These are phyloP conservation scores for Mycena belliarum DNA, from an alignment of 768 basidiomycete species.

Conservation along the genomic window DNA sequence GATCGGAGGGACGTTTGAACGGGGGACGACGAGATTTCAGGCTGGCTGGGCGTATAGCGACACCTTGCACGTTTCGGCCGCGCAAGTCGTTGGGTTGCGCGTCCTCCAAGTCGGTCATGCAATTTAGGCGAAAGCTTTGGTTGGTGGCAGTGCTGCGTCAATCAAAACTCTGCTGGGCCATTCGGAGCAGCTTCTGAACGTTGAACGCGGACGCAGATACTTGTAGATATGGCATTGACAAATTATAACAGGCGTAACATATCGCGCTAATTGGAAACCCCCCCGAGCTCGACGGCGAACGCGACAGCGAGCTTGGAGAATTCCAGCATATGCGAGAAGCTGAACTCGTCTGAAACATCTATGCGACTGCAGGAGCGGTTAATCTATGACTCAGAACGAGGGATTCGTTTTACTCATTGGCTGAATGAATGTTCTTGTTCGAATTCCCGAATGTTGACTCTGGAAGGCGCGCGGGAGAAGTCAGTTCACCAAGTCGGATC, in stretches of 20 bases:
- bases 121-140: not conserved
- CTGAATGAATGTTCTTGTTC: constrained; percentile 82
- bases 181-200: too few relatives aligned
- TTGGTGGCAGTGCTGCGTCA: not conserved
- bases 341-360: constrained; percentile 86
- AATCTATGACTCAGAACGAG: constrained; percentile 8
- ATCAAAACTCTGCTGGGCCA: not conserved
- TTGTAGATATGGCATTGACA: not conserved
- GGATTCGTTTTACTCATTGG: constrained; percentile 64
- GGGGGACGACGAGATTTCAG: not conserved
- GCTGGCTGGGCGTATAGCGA: not conserved
- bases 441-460: constrained; percentile 75
- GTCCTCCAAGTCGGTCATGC: constrained; percentile 18
- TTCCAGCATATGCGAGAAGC: constrained; percentile 86
- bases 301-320: constrained; percentile 85
- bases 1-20: constrained; percentile 14
- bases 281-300: constrained; percentile 74
- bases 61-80: not conserved
- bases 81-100: constrained; percentile 17
- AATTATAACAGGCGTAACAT: not conserved
- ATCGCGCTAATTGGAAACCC: constrained; percentile 36
- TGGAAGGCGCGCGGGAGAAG: constrained; percentile 26
- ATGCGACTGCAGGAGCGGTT: constrained; percentile 56
- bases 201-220: too few relatives aligned
- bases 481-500: constrained; percentile 13